These are phyloP conservation scores for Apophysomyces variabilis DNA, from an alignment of 371 early-diverging fungal genomes.

Conservation along the genomic window DNA sequence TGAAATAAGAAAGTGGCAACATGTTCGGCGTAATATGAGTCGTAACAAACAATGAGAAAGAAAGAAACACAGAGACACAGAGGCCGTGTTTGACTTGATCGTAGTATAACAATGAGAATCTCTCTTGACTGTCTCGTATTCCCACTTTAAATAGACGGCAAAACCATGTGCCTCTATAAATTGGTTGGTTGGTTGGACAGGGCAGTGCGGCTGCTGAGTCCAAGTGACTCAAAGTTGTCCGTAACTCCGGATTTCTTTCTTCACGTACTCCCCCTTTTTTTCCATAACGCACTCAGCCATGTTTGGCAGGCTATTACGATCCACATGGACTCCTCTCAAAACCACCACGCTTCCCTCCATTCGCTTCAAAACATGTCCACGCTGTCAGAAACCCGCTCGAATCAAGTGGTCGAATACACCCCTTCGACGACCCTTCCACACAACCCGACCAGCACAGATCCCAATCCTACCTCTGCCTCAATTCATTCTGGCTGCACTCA, in stretches of 20 bases:
- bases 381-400: background rate
- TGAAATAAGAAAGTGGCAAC: background rate
- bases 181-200: too few species aligned
- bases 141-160: too few species aligned
- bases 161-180: too few species aligned
- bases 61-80: too few species aligned
- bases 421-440: slow-evolving; percentile 33
- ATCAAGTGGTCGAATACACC: background rate
- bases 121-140: too few species aligned
- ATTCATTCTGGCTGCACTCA: slow-evolving; percentile 33
- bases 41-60: too few species aligned
- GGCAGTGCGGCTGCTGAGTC: background rate
- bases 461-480: slow-evolving; percentile 53
- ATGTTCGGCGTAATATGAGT: too few species aligned
- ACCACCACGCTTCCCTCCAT: background rate
- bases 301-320: background rate
- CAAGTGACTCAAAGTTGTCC: background rate
- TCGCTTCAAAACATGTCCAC: background rate
- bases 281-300: background rate
- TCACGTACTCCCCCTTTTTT: background rate
- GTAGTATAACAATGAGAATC: too few species aligned
- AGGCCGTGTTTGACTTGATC: too few species aligned
- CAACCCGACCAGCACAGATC: slow-evolving; percentile 24
- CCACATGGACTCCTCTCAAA: slow-evolving; percentile 1
- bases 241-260: background rate